Evolutionary conservation across 345 rosid genomes (phyloP), one percentile per base, ranked within the genome.

Genomic region (Mallotus nudiflorus): DNA sequence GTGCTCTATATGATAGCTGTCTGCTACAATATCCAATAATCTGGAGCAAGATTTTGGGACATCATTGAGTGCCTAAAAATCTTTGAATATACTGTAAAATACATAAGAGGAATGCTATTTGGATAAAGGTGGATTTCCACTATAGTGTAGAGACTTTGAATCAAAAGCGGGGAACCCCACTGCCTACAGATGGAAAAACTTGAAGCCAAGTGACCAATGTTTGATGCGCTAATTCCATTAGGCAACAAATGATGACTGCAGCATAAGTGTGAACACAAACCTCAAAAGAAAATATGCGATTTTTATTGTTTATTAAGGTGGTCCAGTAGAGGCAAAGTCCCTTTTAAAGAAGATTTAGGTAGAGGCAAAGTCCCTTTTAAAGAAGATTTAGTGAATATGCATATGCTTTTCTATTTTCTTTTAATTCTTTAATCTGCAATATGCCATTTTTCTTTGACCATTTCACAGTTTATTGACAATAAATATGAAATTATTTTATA

Each of bases 281-380:
- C 66, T 35, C 52, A 25, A 62, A n/a, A 62, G 20, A 44, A 52
- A 63, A 63, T 63, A 63, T 63, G 53, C 52, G 20, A 15, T 27
- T n/a, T n/a, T n/a, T n/a, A n/a, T n/a, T n/a, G n/a, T n/a, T n/a
- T n/a, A n/a, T 63, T 13, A 28, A 45, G 20, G 67, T 45, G 54
- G 67, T 12, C 54, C 53, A 64, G 35, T 14, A 39, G 19, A 40
- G 22, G 22, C 15, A 62, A n/a, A 25, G 16, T 28, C 40, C 62
- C 10, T 28, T 57, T 28, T 22, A 14, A 31, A 1, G 10, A 16
- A 18, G 27, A 19, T 8, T 59, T n/a, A 33, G 16, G n/a, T n/a
- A n/a, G n/a, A n/a, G n/a, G n/a, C n/a, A n/a, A n/a, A 25, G 16
- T 28, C 40, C 62, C 10, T 28, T 57, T 28, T 22, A 14, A 31